These are phyloP conservation scores for Glutinoglossum americanum DNA, from an alignment of 495 filamentous ascomycete species.

Conservation along the genomic window DNA sequence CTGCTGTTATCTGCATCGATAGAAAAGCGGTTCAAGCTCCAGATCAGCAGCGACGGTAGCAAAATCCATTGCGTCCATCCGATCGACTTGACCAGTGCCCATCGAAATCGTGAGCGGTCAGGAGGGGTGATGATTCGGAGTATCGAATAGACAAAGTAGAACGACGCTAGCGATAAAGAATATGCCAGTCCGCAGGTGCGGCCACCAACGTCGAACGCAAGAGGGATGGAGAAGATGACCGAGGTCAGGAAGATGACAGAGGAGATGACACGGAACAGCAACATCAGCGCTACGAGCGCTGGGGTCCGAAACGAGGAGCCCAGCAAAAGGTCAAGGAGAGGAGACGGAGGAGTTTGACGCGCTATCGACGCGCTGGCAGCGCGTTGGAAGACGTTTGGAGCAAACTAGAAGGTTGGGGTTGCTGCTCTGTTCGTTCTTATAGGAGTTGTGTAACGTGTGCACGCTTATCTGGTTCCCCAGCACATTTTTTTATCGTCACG, in stretches of 20 bases:
- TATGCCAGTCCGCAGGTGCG: slow-evolving; percentile 83
- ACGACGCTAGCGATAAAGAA: slow-evolving; percentile 63
- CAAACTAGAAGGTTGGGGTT: not conserved
- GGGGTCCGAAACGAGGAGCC: not conserved
- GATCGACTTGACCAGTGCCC: slow-evolving; percentile 37
- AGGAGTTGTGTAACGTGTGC: not conserved
- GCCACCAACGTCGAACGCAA: slow-evolving; percentile 93
- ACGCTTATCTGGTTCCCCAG: not conserved
- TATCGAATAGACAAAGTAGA: slow-evolving; percentile 75
- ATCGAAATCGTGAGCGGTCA: slow-evolving; percentile 52
- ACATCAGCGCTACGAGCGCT: slow-evolving; percentile 5
- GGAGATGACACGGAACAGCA: slow-evolving; percentile 15
- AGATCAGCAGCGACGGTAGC: slow-evolving; percentile 70
- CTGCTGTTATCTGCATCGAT: slow-evolving; percentile 50
- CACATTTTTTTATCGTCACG: slow-evolving; percentile 1
- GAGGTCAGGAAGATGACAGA: slow-evolving; percentile 57
- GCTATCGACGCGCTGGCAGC: not conserved
- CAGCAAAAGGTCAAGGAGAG: not conserved
- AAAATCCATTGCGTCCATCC: slow-evolving; percentile 62
- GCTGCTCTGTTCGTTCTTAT: not conserved
- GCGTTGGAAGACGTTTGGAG: not conserved
- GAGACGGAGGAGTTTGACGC: not conserved
- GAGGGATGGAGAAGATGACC: slow-evolving; percentile 79
- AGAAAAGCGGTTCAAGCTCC: slow-evolving; percentile 83
- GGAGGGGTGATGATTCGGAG: slow-evolving; percentile 55